Percentiles rank a stretch among this genome's conserved stretches.
Conservation (phyloP, 2,329 filamentous ascomycete species). For the Fonsecaea pedrosoi region DNA sequence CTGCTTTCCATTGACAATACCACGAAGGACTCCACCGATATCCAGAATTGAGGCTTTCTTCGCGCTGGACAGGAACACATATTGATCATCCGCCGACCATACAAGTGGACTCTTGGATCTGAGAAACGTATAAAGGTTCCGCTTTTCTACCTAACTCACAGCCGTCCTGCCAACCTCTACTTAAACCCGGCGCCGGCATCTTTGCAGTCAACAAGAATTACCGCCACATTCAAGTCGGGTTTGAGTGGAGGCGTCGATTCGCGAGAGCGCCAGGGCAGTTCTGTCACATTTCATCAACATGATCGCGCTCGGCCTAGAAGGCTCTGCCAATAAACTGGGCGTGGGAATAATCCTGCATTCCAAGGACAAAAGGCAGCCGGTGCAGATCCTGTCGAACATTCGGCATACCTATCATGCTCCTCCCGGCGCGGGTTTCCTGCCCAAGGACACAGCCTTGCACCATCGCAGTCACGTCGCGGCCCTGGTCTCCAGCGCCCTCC, state of each 20-base stretch:
- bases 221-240: not conserved
- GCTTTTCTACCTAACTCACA: not conserved
- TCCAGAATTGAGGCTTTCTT: not conserved
- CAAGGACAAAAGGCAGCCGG: conserved; percentile 55
- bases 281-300: not conserved
- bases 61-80: not conserved
- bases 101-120: not conserved
- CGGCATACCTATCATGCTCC: conserved; percentile 92
- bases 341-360: conserved; percentile 89
- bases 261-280: not conserved
- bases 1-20: not conserved
- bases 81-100: not conserved
- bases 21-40: not conserved
- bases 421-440: conserved; percentile 91
- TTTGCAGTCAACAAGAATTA: not conserved
- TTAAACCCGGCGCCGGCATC: not conserved
- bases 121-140: not conserved
- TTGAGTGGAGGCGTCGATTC: too few relatives aligned
- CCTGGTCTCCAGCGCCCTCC: conserved; percentile 79
- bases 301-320: conserved; percentile 79
- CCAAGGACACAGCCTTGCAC: conserved; percentile 93
- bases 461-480: conserved; percentile 84
- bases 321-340: conserved; percentile 96
- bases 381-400: conserved; percentile 85
- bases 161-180: not conserved